Base-by-base conservation (phyloP, 2,329 filamentous ascomycete genomes). In the Daldinia eschscholtzii region DNA sequence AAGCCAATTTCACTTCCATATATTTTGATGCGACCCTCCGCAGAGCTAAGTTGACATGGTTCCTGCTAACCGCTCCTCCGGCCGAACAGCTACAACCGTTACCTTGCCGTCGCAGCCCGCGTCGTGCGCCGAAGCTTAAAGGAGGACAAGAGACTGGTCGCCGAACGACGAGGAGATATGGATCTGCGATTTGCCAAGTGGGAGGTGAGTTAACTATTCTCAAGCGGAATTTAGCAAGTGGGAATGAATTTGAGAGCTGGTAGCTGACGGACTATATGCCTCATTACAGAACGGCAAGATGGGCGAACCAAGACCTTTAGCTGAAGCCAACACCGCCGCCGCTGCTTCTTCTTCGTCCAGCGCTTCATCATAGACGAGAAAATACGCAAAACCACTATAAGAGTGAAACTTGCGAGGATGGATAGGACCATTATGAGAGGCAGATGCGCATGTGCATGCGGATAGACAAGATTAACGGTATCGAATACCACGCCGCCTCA, bases 111-210 rank as follows among this genome's bases (percentile, higher is more conserved):
- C 85, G 94, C 96, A 80, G 90, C 94, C 84, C 94, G 94, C 84
- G 92, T 93, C 80, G 93, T 99, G 82, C 96, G 97, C 86, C 92
- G 93, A 82, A 97, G 94, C 82, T 88, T 99, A 83, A 98, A 98
- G 89, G 96, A 99, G 80, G 93, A 96, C 66, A 92, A 94, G 87
- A 90, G 96, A 85, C 83, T 98, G 75, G 82, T 82, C 75, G 94
- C 94, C 73, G 96, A 98, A 89, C 91, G 93, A 81, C 91, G 96
- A 81, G 94, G 94, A 80, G 89, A 94, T 83, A 91, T 91, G 84
- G 95, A 98, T 63, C 84, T 99, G 77, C 91, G 91, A 83, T 97
- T 98, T 79, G 87, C 93, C 76, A 97, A 95, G 88, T 99, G 96
- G 96, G 87, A 93, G 89, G 96, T 99, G 84, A 89, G 93, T 88